A percentile compares a stretch with the other conserved stretches of the same genome.
phyloP scores from a whole-genome alignment of 2,329 filamentous ascomycete species.

The Fusarium armeniacum region DNA sequence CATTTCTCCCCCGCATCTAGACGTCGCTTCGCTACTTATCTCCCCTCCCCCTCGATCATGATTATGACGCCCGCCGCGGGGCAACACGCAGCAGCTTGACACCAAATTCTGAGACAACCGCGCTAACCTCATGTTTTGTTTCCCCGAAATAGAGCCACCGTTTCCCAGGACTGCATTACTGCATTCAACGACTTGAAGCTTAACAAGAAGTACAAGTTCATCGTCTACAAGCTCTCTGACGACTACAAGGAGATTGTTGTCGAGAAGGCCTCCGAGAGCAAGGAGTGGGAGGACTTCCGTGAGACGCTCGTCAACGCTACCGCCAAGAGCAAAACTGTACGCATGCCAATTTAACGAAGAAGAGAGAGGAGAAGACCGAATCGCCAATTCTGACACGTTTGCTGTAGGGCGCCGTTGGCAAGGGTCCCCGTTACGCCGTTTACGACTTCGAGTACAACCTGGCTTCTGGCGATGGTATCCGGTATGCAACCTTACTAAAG shows the following conservation, averaged over 20 bases:
- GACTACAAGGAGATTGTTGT: constrained; percentile 86
- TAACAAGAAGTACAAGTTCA: constrained; percentile 84
- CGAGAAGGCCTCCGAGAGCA: constrained; percentile 76
- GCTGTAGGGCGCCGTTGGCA: constrained; percentile 67
- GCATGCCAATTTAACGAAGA: constrained; percentile 41
- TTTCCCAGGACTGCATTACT: constrained; percentile 78
- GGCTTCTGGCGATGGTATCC: constrained; percentile 78
- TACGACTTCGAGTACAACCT: constrained; percentile 87
- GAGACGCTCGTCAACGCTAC: constrained; percentile 81
- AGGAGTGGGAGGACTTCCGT: constrained; percentile 80
- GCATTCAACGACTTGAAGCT: constrained; percentile 88
- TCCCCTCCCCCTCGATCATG: constrained; percentile 37
- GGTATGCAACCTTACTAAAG: constrained; percentile 61
- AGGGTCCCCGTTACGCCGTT: constrained; percentile 85
- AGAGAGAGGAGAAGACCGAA: background rate
- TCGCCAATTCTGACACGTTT: constrained; percentile 27
- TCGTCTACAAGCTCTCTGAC: constrained; percentile 90
- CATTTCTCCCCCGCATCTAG: constrained; percentile 19
- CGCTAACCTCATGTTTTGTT: constrained; percentile 46
- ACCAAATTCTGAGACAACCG: constrained; percentile 29
- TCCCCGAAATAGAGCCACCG: constrained; percentile 71
- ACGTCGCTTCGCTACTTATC: constrained; percentile 27
- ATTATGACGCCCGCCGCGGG: constrained; percentile 45
- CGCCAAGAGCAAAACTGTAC: constrained; percentile 77
- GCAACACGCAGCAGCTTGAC: constrained; percentile 37